phyloP scores from a whole-genome alignment of 495 filamentous ascomycete genomes.

The Aspergillus bridgeri region DNA sequence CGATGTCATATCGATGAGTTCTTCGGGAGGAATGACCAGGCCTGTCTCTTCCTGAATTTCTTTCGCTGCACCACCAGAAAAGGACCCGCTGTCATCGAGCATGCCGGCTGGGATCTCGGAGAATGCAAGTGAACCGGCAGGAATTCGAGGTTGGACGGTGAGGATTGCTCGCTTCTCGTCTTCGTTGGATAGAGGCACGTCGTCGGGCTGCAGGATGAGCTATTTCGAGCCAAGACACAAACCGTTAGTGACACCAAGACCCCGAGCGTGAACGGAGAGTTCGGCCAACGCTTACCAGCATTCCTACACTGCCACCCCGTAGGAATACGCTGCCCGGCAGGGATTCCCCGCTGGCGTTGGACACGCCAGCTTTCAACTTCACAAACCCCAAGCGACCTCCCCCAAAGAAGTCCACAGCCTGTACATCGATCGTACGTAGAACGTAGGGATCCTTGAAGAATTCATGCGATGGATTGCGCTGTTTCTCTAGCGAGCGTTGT shows the following conservation, averaged over 20 bases:
- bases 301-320: conserved; percentile 75
- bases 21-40: conserved; percentile 50
- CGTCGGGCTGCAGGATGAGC: conserved; percentile 70
- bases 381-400: conserved; percentile 67
- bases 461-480: conserved; percentile 58
- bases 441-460: conserved; percentile 70
- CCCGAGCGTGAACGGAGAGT: background rate
- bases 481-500: conserved; percentile 59
- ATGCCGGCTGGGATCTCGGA: conserved; percentile 86
- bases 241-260: background rate
- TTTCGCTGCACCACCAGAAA: conserved; percentile 71
- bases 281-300: conserved; percentile 54
- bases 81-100: conserved; percentile 75
- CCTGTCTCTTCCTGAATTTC: conserved; percentile 85
- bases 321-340: conserved; percentile 79
- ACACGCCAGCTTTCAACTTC: conserved; percentile 65
- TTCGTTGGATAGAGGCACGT: conserved; percentile 39
- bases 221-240: conserved; percentile 12
- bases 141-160: conserved; percentile 78
- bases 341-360: conserved; percentile 58
- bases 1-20: conserved; percentile 69
- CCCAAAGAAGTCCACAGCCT: conserved; percentile 72
- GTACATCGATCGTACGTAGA: conserved; percentile 66
- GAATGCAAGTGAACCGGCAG: conserved; percentile 72
- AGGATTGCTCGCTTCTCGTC: conserved; percentile 66